phyloP scores from a whole-genome alignment of 176 grass and related monocot species.

The Eleusine indica region DNA sequence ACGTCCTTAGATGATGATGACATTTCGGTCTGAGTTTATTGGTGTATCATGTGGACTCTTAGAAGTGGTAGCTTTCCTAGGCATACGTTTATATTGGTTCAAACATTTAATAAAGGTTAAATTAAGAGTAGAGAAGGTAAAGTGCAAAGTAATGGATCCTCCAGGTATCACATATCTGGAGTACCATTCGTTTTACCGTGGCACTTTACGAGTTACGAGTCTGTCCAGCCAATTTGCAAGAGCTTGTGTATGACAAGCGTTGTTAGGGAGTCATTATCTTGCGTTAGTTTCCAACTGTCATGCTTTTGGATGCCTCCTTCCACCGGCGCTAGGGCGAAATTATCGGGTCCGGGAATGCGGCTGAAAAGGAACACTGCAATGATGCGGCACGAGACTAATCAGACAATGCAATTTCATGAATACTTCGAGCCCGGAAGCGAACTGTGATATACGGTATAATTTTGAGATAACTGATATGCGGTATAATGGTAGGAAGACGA shows the following conservation, averaged over 20 bases:
- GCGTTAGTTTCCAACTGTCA: background rate
- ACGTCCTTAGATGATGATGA: background rate
- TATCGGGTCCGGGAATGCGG: background rate
- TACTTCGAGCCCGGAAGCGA: background rate
- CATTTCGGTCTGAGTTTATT: background rate
- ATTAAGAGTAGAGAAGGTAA: background rate
- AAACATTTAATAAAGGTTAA: background rate
- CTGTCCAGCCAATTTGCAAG: background rate
- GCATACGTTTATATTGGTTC: background rate
- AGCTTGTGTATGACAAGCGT: background rate
- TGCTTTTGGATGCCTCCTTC: conserved; percentile 3
- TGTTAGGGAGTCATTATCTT: background rate
- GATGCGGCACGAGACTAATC: background rate
- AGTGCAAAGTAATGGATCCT: background rate
- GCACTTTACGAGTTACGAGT: background rate
- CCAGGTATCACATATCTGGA: background rate
- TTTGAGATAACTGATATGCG: too few species aligned
- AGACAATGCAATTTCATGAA: background rate
- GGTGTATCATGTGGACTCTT: background rate
- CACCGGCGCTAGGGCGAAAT: background rate
- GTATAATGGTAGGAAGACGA: too few species aligned
- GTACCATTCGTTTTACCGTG: background rate
- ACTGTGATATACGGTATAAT: too few species aligned
- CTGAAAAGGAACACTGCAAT: conserved; percentile 11
- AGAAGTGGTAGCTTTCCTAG: background rate